Evolutionary conservation across 768 basidiomycete genomes (phyloP).

Genomic region (Termitomyces sp.): DNA sequence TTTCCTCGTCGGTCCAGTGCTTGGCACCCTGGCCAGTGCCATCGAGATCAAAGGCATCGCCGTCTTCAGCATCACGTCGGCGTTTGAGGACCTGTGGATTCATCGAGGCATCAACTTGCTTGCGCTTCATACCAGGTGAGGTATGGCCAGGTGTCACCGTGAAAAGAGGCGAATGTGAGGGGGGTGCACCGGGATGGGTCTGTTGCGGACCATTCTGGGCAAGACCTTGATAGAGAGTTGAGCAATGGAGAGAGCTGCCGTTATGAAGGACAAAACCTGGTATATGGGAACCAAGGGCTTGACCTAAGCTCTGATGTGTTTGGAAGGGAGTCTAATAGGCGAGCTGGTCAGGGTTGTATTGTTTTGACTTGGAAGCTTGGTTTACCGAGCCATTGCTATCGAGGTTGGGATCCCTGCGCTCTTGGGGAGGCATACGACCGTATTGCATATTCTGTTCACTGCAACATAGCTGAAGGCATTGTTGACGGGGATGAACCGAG

Average conservation of each 20-base stretch:
- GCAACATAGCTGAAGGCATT: constrained; percentile 20
- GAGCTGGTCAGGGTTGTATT: constrained; percentile 25
- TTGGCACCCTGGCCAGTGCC: constrained; percentile 62
- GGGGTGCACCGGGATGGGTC: constrained; percentile 28
- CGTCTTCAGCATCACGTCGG: constrained; percentile 41
- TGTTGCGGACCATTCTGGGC: constrained; percentile 29
- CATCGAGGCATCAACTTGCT: constrained; percentile 40
- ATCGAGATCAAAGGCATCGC: constrained; percentile 41
- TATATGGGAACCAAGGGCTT: constrained; percentile 56
- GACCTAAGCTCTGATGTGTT: constrained; percentile 56
- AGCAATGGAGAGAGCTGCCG: constrained; percentile 24
- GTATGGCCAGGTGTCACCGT: constrained; percentile 26
- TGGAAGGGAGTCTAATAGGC: constrained; percentile 45
- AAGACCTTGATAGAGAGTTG: constrained; percentile 35
- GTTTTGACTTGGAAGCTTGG: constrained; percentile 20
- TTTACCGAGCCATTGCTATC: constrained; percentile 61
- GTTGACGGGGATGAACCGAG: constrained; percentile 17
- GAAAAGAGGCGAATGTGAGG: constrained; percentile 37
- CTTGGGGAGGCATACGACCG: constrained; percentile 49
- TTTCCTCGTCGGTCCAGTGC: constrained; percentile 85
- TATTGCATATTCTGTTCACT: constrained; percentile 63
- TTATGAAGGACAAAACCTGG: constrained; percentile 29
- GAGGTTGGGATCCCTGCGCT: constrained; percentile 52
- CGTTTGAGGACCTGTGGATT: constrained; percentile 40
- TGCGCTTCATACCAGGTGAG: constrained; percentile 47